A percentile compares a stretch with the other conserved stretches of the same genome.
phyloP scores from a whole-genome alignment of 139 green algal species.

The Chlamydomonas sp. region DNA sequence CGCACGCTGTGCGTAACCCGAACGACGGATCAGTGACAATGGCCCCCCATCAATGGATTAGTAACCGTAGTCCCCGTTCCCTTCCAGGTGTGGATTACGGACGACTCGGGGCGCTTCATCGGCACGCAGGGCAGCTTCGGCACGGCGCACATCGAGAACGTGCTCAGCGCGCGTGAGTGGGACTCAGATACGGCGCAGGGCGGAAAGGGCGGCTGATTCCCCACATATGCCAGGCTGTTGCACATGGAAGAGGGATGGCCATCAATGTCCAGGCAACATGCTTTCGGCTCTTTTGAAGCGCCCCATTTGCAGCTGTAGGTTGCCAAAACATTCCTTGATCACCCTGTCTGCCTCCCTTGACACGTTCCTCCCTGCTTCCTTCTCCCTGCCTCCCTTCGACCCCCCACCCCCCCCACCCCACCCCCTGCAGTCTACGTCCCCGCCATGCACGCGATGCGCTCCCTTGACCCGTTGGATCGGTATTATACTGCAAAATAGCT shows the following conservation, averaged over 20 bases:
- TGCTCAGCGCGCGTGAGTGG: slow-evolving; percentile 47
- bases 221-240: no score
- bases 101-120: slow-evolving; percentile 42
- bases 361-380: neutral
- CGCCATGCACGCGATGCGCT: slow-evolving; percentile 53
- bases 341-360: neutral
- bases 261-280: no score
- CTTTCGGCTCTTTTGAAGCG: no score
- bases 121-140: slow-evolving; percentile 49
- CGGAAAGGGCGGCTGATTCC: no score
- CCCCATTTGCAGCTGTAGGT: no score
- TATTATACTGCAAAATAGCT: no score
- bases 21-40: no score
- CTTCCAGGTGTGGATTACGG: slow-evolving; percentile 51
- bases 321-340: no score
- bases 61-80: neutral
- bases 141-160: slow-evolving; percentile 55
- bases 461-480: neutral
- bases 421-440: slow-evolving; percentile 53
- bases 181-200: no score
- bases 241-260: no score
- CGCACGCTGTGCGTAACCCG: no score
- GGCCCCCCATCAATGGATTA: no score
- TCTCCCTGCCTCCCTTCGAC: neutral
- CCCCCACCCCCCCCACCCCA: neutral